Evolutionary conservation across 2,329 filamentous ascomycete species (phyloP).

Genomic region (Cercospora citrullina): DNA sequence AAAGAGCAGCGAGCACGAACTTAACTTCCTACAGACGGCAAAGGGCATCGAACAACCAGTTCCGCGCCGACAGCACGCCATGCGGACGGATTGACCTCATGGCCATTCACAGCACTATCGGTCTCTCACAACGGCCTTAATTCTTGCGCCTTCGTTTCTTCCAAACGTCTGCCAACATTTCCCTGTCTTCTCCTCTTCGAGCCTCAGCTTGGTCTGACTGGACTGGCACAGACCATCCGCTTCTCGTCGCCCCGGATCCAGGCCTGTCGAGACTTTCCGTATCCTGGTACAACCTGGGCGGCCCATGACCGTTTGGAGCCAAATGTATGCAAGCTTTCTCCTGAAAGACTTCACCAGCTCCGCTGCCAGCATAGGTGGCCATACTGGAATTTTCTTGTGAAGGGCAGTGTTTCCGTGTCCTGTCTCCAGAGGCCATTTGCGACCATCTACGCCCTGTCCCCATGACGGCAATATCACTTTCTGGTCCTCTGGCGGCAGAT

Average conservation of each 20-base stretch:
- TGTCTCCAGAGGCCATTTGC: neutral
- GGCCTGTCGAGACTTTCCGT: neutral
- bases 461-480: neutral
- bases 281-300: neutral
- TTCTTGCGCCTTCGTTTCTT: neutral
- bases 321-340: neutral
- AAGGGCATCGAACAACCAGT: neutral
- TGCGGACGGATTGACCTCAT: neutral
- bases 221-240: neutral
- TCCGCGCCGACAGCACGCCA: no score
- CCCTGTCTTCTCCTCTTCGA: neutral
- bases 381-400: neutral
- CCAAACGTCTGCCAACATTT: neutral
- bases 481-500: neutral
- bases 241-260: neutral
- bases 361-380: neutral
- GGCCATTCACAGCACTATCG: neutral
- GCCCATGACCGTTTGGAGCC: neutral
- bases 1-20: neutral
- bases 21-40: neutral
- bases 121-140: neutral
- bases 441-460: neutral
- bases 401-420: neutral
- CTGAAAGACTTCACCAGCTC: neutral
- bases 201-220: neutral